Evolutionary conservation across 805 yeast species (phyloP).

Genomic region (Babjeviella inositovora): DNA sequence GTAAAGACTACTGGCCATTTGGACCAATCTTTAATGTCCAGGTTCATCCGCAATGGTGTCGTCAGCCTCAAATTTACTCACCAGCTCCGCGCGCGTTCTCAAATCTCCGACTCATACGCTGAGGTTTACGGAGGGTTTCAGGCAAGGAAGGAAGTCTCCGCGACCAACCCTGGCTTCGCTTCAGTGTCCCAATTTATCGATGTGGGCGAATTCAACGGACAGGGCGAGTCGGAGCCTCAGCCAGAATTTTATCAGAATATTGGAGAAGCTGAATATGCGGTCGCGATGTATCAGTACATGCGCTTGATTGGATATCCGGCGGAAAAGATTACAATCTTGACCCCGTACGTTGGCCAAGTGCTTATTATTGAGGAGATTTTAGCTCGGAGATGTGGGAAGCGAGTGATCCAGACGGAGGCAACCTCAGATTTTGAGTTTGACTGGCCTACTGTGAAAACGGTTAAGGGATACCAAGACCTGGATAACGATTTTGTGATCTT

Average conservation of each 20-base stretch:
- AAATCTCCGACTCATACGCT: not conserved
- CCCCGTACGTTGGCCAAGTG: constrained; percentile 21
- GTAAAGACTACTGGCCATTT: not conserved
- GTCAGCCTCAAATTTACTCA: not conserved
- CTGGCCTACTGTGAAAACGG: constrained; percentile 8
- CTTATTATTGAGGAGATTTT: constrained; percentile 23
- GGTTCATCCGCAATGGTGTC: not conserved
- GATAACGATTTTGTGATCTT: constrained; percentile 13
- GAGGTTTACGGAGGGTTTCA: not conserved
- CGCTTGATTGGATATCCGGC: constrained; percentile 22
- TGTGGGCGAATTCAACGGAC: constrained; percentile 10
- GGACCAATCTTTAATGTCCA: not conserved
- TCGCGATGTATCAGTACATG: constrained; percentile 27
- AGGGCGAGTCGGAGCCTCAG: constrained; percentile 10
- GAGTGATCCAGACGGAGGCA: constrained; percentile 1
- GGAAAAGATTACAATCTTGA: constrained; percentile 18
- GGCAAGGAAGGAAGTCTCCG: not conserved
- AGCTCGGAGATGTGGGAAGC: constrained; percentile 8
- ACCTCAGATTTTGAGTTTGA: constrained; percentile 8
- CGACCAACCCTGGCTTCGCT: constrained; percentile 19
- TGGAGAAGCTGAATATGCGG: constrained; percentile 32
- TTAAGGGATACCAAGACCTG: constrained; percentile 10
- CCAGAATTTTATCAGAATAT: constrained; percentile 15
- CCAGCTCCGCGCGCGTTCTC: not conserved
- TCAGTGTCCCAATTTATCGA: constrained; percentile 12